Percentiles rank a stretch among this genome's conserved stretches.
These are phyloP conservation scores for Clohesyomyces aquaticus DNA, from an alignment of 495 filamentous ascomycete genomes.

Conservation along the genomic window DNA sequence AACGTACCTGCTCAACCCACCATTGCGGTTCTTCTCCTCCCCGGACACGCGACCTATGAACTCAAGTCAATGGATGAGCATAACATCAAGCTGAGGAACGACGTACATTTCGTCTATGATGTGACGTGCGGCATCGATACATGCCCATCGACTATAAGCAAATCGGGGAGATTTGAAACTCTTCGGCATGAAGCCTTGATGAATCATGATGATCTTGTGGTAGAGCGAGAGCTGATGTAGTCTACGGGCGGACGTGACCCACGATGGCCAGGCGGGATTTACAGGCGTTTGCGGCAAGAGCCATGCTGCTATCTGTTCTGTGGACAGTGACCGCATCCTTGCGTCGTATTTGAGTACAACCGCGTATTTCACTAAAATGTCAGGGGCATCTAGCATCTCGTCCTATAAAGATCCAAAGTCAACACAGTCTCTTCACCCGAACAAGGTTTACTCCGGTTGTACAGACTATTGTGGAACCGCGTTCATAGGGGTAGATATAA, in stretches of 20 bases:
- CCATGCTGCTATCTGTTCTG: constrained; percentile 22
- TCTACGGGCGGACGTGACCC: constrained; percentile 52
- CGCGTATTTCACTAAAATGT: constrained; percentile 49
- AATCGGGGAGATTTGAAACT: constrained; percentile 52
- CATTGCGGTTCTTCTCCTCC: constrained; percentile 48
- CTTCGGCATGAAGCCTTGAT: constrained; percentile 53
- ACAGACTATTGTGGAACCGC: no score
- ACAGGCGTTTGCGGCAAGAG: constrained; percentile 46
- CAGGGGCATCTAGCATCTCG: constrained; percentile 47
- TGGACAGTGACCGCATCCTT: constrained; percentile 48
- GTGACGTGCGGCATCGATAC: constrained; percentile 52
- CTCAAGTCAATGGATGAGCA: no score
- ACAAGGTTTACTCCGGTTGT: no score
- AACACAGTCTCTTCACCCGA: no score
- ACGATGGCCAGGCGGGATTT: constrained; percentile 49
- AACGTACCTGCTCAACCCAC: constrained; percentile 48
- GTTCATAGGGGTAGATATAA: no score
- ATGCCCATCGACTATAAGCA: constrained; percentile 51
- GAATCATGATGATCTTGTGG: constrained; percentile 60
- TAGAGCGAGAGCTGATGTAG: constrained; percentile 52
- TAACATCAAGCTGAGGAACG: no score
- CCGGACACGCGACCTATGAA: constrained; percentile 46
- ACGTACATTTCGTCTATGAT: no score
- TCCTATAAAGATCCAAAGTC: no score
- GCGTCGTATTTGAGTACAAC: constrained; percentile 52